Conservation (phyloP, 148 eudicot species). For the Spergularia marina region DNA sequence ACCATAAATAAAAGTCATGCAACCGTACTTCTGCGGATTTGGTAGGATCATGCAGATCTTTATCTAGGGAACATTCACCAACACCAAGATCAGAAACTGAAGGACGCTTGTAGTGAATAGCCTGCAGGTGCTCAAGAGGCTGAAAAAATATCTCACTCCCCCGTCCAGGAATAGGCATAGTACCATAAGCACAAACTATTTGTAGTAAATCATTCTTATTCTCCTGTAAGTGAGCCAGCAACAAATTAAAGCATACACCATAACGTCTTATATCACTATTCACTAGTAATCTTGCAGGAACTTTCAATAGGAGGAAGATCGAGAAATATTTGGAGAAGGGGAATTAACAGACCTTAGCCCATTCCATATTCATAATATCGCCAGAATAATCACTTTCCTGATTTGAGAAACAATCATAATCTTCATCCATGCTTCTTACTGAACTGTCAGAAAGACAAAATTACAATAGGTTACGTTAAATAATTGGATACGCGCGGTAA, state of each 20-base stretch:
- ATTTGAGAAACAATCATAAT: constrained; percentile 43
- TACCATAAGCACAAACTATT: constrained; percentile 71
- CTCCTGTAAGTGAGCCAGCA: constrained; percentile 46
- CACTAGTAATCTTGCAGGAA: neutral
- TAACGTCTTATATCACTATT: constrained; percentile 8
- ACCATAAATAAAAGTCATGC: constrained; percentile 13
- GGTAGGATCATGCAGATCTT: constrained; percentile 32
- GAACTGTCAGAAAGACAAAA: constrained; percentile 61
- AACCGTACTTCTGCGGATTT: constrained; percentile 53
- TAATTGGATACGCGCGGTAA: neutral
- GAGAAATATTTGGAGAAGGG: neutral
- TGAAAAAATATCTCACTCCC: constrained; percentile 73
- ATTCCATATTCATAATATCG: constrained; percentile 63
- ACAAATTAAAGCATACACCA: constrained; percentile 14
- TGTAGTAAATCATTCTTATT: constrained; percentile 70
- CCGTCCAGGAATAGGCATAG: constrained; percentile 58
- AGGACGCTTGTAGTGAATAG: constrained; percentile 62
- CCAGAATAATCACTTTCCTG: constrained; percentile 53
- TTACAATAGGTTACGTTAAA: constrained; percentile 16
- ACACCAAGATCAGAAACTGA: constrained; percentile 57
- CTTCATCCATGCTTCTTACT: constrained; percentile 73
- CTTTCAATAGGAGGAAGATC: constrained; percentile 18
- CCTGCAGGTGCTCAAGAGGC: constrained; percentile 90
- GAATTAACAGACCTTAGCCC: constrained; percentile 70
- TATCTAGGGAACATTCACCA: constrained; percentile 39